Conservation (phyloP, 495 filamentous ascomycete species). For the Penicillium bialowiezense region DNA sequence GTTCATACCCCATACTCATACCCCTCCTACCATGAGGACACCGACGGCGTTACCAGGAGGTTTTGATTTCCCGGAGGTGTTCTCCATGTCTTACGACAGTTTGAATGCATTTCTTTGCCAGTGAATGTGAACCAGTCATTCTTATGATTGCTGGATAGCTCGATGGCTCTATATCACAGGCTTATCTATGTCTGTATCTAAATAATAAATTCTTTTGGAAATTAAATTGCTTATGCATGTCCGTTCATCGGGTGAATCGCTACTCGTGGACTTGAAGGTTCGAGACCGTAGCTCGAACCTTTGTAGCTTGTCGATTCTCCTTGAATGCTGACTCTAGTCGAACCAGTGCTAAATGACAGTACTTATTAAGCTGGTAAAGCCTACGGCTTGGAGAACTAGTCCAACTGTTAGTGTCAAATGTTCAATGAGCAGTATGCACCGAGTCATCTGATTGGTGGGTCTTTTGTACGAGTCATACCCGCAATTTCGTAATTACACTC, state of each 20-base stretch:
- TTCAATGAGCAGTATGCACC: neutral
- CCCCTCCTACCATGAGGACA: slow-evolving; percentile 5
- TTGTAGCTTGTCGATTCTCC: no score
- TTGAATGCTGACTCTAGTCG: no score
- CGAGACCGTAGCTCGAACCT: no score
- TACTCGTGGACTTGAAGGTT: no score
- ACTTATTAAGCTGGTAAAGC: no score
- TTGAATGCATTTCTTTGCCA: slow-evolving; percentile 14
- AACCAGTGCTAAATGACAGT: no score
- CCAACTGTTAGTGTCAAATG: no score
- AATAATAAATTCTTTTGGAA: no score
- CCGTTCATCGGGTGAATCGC: no score
- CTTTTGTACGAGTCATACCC: slow-evolving; percentile 2
- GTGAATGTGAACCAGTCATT: slow-evolving; percentile 12
- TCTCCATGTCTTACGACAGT: slow-evolving; percentile 25
- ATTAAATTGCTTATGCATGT: no score
- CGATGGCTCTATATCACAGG: neutral
- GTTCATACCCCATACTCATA: slow-evolving; percentile 7
- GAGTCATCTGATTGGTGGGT: slow-evolving; percentile 16
- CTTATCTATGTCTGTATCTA: neutral
- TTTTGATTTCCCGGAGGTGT: slow-evolving; percentile 24
- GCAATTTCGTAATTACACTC: slow-evolving; percentile 5
- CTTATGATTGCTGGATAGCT: slow-evolving; percentile 5
- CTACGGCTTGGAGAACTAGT: no score
- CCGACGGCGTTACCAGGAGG: slow-evolving; percentile 10